Evolutionary conservation across 2,329 filamentous ascomycete species (phyloP).

Genomic region (Lasiodiplodia gonubiensis): DNA sequence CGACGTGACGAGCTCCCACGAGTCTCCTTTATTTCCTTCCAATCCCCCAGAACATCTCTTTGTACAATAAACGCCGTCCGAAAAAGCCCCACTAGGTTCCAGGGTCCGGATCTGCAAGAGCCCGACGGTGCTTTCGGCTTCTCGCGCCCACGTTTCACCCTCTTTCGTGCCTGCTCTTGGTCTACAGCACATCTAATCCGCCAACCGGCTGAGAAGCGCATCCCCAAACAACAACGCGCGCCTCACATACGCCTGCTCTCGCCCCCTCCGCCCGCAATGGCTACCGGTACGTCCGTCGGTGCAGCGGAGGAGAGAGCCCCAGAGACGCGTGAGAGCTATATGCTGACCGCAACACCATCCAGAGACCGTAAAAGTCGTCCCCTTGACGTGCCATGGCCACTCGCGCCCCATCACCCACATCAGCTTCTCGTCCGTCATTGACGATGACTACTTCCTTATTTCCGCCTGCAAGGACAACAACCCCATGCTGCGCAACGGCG

Average conservation of each 20-base stretch:
- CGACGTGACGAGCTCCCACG: slow-evolving; percentile 24
- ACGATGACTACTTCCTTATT: slow-evolving; percentile 89
- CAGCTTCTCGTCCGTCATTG: slow-evolving; percentile 82
- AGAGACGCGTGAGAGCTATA: neutral
- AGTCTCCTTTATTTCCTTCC: neutral
- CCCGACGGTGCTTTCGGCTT: slow-evolving; percentile 26
- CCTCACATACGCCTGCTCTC: neutral
- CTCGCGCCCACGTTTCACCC: slow-evolving; percentile 22
- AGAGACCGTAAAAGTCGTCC: slow-evolving; percentile 69
- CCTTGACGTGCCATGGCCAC: slow-evolving; percentile 92
- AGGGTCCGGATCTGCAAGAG: slow-evolving; percentile 23
- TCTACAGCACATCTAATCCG: slow-evolving; percentile 5
- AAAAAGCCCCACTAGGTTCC: slow-evolving; percentile 9
- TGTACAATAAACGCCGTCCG: slow-evolving; percentile 6
- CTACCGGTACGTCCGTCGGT: slow-evolving; percentile 20
- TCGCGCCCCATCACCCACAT: slow-evolving; percentile 91
- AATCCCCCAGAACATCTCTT: neutral
- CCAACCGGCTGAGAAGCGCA: neutral
- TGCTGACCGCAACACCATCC: slow-evolving; percentile 16
- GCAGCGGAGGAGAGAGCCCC: neutral
- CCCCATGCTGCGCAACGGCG: slow-evolving; percentile 94
- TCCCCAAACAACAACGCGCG: neutral
- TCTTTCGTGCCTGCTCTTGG: slow-evolving; percentile 7
- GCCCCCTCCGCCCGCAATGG: slow-evolving; percentile 3
- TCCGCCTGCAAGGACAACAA: slow-evolving; percentile 99